Evolutionary conservation across 495 filamentous ascomycete genomes (phyloP), one percentile per base, ranked within the genome.

Genomic region (Choiromyces venosus): DNA sequence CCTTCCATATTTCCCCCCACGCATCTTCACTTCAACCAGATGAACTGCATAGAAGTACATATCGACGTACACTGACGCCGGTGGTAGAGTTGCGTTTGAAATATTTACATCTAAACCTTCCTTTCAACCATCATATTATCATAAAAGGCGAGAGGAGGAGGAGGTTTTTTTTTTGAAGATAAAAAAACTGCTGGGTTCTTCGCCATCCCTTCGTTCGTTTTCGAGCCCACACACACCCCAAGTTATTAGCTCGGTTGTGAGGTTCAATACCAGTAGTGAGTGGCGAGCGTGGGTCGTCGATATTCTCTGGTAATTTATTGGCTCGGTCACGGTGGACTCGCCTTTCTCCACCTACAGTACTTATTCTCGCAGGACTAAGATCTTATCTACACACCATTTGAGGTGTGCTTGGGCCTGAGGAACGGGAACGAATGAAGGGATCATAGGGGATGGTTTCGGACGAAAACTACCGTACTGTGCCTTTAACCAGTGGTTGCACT

Each of bases 401-500:
- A n/a, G n/a, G n/a, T n/a, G n/a, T n/a, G n/a, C n/a, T n/a, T n/a
- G n/a, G n/a, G n/a, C n/a, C n/a, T n/a, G n/a, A n/a, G n/a, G n/a
- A n/a, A n/a, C n/a, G n/a, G n/a, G n/a, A n/a, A n/a, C n/a, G n/a
- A n/a, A n/a, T n/a, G n/a, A n/a, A n/a, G n/a, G n/a, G n/a, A n/a
- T n/a, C n/a, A 10, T 29, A 14, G 9, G 10, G 52, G 52, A 61
- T 61, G 52, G 52, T 25, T 61, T 61, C n/a, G 52, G 52, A 61
- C n/a, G 52, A 16, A 44, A 29, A 61, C 52, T 3, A 29, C 25
- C 25, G 42, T 19, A 44, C 3, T 19, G 18, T 76, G 39, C 68
- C 70, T 67, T 67, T 36, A 33, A 66, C 56, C 40, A 42, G 39
- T 73, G 37, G 38, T 66, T 46, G 44, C 66, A 69, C 44, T 68